These are phyloP conservation scores for Hypoxylon sp. DNA, from an alignment of 2,329 filamentous ascomycete genomes.

Conservation along the genomic window DNA sequence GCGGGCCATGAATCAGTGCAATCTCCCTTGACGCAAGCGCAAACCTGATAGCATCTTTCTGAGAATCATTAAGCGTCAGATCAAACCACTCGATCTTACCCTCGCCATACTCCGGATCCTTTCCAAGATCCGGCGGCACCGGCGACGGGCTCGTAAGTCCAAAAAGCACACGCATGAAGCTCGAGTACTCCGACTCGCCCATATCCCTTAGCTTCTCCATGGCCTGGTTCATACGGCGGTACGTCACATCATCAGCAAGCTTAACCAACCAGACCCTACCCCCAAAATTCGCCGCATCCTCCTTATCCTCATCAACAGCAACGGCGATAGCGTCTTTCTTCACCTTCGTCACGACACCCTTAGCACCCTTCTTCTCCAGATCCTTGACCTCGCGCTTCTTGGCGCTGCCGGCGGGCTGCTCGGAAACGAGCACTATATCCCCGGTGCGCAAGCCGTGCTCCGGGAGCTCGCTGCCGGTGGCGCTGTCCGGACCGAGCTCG, in stretches of 20 bases:
- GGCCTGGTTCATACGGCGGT: constrained; percentile 73
- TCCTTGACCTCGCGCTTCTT: constrained; percentile 81
- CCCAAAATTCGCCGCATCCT: constrained; percentile 60
- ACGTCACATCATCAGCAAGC: constrained; percentile 77
- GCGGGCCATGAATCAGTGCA: constrained; percentile 93
- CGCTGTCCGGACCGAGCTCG: constrained; percentile 82
- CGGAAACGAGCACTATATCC: constrained; percentile 82
- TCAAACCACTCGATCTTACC: constrained; percentile 72
- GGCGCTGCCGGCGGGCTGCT: constrained; percentile 80
- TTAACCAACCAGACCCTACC: constrained; percentile 75
- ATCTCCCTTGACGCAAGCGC: constrained; percentile 86
- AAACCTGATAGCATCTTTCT: constrained; percentile 82
- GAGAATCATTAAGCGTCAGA: constrained; percentile 73
- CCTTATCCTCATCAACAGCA: constrained; percentile 77
- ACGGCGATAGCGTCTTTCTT: constrained; percentile 72
- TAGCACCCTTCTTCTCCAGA: constrained; percentile 75
- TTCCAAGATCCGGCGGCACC: constrained; percentile 59
- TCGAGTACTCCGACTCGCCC: constrained; percentile 70
- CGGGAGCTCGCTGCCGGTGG: constrained; percentile 73
- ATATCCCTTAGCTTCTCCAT: constrained; percentile 74
- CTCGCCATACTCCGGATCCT: constrained; percentile 60
- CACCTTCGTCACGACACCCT: constrained; percentile 79
- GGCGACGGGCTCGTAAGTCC: constrained; percentile 69
- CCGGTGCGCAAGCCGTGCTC: constrained; percentile 83
- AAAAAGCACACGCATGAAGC: constrained; percentile 74